Conservation (phyloP, 169 alveolate species). For the Sarcocystis neurona region DNA sequence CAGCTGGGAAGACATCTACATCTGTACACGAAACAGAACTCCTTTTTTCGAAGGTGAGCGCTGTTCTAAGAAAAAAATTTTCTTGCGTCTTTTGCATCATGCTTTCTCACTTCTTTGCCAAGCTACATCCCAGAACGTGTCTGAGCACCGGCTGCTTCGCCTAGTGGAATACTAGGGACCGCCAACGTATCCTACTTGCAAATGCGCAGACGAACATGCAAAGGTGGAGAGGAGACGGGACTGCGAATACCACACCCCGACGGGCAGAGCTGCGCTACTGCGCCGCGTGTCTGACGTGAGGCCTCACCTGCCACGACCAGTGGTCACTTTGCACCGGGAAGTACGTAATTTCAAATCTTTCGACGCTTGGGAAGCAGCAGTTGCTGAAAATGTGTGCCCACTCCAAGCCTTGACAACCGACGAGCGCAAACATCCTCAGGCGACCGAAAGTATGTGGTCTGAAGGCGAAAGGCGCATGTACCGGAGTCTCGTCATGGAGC, state of each 20-base stretch:
- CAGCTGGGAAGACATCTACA: no score
- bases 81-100: no score
- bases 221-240: no score
- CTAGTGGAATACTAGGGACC: no score
- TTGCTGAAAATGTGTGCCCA: slow-evolving; percentile 37
- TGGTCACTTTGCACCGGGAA: slow-evolving; percentile 11
- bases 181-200: no score
- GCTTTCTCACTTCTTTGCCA: no score
- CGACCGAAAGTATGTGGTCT: slow-evolving; percentile 17
- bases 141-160: no score
- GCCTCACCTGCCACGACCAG: slow-evolving; percentile 43
- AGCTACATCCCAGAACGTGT: no score
- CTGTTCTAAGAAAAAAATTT: no score
- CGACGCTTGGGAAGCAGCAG: slow-evolving; percentile 34
- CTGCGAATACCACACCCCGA: slow-evolving; percentile 1
- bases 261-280: not conserved
- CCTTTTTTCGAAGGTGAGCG: no score
- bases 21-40: no score
- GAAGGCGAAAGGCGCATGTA: slow-evolving; percentile 42
- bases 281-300: not conserved
- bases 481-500: slow-evolving; percentile 54
- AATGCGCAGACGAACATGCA: no score
- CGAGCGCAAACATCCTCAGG: not conserved
- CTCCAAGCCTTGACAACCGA: slow-evolving; percentile 25
- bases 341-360: slow-evolving; percentile 14